phyloP scores from a whole-genome alignment of 1,139 yeast genomes.

The Sugiyamaella japonica region DNA sequence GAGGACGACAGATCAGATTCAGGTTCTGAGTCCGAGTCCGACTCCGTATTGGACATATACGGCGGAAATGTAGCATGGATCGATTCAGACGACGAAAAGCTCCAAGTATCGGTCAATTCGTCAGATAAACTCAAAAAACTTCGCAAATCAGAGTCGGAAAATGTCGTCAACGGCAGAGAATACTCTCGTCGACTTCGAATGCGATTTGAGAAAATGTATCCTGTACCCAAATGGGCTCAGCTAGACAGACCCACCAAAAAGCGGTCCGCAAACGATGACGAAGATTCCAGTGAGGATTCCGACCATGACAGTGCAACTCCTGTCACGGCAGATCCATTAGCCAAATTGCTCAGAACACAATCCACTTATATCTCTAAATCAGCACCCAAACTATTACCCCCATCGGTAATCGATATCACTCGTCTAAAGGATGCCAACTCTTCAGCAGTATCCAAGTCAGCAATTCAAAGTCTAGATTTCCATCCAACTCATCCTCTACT shows the following conservation, averaged over 20 bases:
- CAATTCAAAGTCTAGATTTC: slow-evolving; percentile 78
- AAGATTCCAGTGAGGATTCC: slow-evolving; percentile 31
- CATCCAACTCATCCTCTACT: slow-evolving; percentile 84
- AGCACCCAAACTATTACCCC: slow-evolving; percentile 60
- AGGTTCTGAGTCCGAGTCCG: slow-evolving; percentile 21
- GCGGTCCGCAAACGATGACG: slow-evolving; percentile 13
- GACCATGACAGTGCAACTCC: slow-evolving; percentile 35
- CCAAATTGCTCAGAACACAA: slow-evolving; percentile 59
- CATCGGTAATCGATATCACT: slow-evolving; percentile 68
- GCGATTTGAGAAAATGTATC: slow-evolving; percentile 85
- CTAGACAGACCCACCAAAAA: slow-evolving; percentile 19
- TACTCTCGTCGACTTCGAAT: slow-evolving; percentile 73
- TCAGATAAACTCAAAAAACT: slow-evolving; percentile 70
- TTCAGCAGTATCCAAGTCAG: slow-evolving; percentile 66
- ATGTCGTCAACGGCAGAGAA: slow-evolving; percentile 58
- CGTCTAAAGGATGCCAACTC: slow-evolving; percentile 86
- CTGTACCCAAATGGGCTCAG: slow-evolving; percentile 83
- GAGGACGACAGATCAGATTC: not conserved
- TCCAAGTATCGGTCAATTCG: slow-evolving; percentile 59
- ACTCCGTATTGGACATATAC: slow-evolving; percentile 35
- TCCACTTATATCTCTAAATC: slow-evolving; percentile 56
- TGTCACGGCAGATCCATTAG: slow-evolving; percentile 45
- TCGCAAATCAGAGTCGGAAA: slow-evolving; percentile 62
- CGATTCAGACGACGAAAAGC: slow-evolving; percentile 87
- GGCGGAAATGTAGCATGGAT: slow-evolving; percentile 69